A percentile compares a stretch with the other conserved stretches of the same genome.
These are phyloP conservation scores for Holtermannia corniformis DNA, from an alignment of 768 basidiomycete genomes.

Conservation along the genomic window DNA sequence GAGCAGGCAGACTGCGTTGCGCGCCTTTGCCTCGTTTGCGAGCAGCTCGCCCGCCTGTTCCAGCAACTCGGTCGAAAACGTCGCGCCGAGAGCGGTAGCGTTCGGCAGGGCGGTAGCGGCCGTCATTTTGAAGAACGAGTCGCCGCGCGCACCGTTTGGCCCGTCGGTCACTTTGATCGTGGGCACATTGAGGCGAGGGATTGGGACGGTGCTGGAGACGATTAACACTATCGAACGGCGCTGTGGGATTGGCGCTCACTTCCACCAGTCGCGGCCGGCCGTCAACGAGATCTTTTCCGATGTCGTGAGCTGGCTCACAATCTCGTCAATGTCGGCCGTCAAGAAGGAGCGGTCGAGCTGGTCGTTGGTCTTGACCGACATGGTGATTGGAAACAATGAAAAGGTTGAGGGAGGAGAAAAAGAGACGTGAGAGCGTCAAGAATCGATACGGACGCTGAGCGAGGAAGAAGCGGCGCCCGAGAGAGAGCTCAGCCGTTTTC, in stretches of 20 bases:
- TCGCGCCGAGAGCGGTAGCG: conserved; percentile 60
- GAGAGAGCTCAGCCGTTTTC: too few relatives aligned
- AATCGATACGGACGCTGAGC: too few relatives aligned
- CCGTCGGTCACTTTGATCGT: conserved; percentile 64
- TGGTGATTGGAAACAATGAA: too few relatives aligned
- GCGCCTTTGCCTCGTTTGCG: conserved; percentile 57
- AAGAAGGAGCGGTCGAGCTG: conserved; percentile 45
- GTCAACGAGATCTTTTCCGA: conserved; percentile 54
- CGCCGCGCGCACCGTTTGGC: conserved; percentile 62
- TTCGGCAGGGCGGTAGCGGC: conserved; percentile 59
- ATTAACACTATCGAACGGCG: too few relatives aligned
- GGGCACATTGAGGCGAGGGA: conserved; percentile 56
- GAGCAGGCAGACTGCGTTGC: conserved; percentile 53
- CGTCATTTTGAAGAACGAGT: conserved; percentile 38
- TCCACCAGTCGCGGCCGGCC: conserved; percentile 64
- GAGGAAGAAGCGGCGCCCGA: too few relatives aligned
- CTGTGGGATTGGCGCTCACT: conserved; percentile 19
- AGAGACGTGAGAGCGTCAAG: too few relatives aligned
- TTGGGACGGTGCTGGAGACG: conserved; percentile 9
- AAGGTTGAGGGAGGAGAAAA: too few relatives aligned
- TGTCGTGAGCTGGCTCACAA: conserved; percentile 49
- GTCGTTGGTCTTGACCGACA: too few relatives aligned
- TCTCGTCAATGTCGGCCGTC: conserved; percentile 49
- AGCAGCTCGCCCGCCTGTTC: conserved; percentile 52
- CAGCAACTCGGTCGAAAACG: conserved; percentile 57